Evolutionary conservation across 257 asterid species (phyloP), one percentile per base, ranked within the genome.

Genomic region (Eustoma russellianum): DNA sequence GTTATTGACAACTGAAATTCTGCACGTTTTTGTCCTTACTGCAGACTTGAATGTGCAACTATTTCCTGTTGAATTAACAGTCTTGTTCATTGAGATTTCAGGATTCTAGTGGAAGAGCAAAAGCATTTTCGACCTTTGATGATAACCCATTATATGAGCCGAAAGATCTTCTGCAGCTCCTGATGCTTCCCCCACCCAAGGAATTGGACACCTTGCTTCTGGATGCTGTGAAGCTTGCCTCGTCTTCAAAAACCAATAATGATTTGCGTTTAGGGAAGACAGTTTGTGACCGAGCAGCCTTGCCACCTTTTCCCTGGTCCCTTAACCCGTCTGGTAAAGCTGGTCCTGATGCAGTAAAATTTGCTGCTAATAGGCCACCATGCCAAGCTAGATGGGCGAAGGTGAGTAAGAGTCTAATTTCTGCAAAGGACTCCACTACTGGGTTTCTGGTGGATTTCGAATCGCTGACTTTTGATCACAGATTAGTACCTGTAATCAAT

Each of bases 261-360:
- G 98, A 91, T 66, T 73, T 77, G 46, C 95, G 94, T 55, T 28
- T 61, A 61, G 82, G 86, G 56, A 91, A 83, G 74, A 41, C 73
- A 19, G 60, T 59, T 45, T 53, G 78, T 60, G 74, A 79, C 48
- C 76, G 87, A 69, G 66, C 70, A 72, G 97, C 97, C 57, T 69
- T 87, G 77, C 94, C 93, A 17, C 93, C 97, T 68, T 91, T 91
- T 70, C 72, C 94, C 51, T 91, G 98, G 97, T 91, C 98, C 14
- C 81, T 82, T 57, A 65, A 83, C 45, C 75, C 77, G 57, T 70
- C 85, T 19, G 94, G 88, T 52, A 91, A 82, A 77, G 69, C 72
- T 63, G 79, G 79, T 57, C 64, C 82, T 38, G 98, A 91, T 69
- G 71, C 97, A 18, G 70, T 65, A 38, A 91, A 85, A 65, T 59